Conservation (phyloP, 306 rosid genomes). For the Benincasa hispida region DNA sequence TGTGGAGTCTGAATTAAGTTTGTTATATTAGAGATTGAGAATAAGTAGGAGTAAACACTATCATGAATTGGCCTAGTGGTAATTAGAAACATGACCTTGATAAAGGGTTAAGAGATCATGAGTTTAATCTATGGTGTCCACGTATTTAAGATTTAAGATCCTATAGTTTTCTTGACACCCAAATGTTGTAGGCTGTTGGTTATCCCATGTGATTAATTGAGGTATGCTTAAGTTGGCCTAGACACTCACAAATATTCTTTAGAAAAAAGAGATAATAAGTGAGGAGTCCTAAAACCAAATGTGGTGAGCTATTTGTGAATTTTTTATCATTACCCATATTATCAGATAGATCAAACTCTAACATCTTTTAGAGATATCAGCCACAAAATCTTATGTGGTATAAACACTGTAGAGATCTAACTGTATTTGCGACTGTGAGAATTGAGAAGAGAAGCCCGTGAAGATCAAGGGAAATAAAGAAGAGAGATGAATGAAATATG, state of each 20-base stretch:
- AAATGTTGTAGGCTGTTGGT: too few relatives aligned
- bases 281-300: not conserved
- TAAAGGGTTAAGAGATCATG: too few relatives aligned
- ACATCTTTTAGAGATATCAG: not conserved
- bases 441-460: conserved; percentile 10
- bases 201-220: too few relatives aligned
- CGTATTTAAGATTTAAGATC: too few relatives aligned
- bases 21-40: not conserved
- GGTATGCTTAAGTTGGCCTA: too few relatives aligned
- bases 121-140: too few relatives aligned
- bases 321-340: not conserved
- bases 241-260: too few relatives aligned
- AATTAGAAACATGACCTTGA: too few relatives aligned
- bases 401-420: not conserved
- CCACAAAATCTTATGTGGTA: not conserved
- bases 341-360: not conserved
- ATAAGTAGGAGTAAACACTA: too few relatives aligned
- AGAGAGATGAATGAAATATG: not conserved
- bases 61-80: too few relatives aligned
- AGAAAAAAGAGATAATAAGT: too few relatives aligned
- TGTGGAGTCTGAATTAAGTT: not conserved
- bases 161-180: too few relatives aligned
- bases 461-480: not conserved
- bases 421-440: conserved; percentile 2
- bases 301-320: not conserved